Percentiles rank a stretch among this genome's conserved stretches.
Conservation (phyloP, 2,329 filamentous ascomycete genomes). For the Colletotrichum horii region DNA sequence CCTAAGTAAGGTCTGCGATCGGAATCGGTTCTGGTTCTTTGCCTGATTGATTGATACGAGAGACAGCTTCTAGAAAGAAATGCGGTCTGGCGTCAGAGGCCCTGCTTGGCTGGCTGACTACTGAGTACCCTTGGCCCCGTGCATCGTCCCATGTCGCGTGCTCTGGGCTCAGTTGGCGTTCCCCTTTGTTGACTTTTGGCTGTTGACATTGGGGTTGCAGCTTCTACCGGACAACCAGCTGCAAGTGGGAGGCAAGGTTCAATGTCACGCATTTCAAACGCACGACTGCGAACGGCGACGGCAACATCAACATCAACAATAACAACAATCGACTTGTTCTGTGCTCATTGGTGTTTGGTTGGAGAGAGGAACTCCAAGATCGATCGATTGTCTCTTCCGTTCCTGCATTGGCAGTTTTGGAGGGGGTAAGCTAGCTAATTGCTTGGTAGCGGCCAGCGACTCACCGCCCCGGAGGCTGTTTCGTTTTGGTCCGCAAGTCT, state of each 20-base stretch:
- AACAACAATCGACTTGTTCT: not conserved
- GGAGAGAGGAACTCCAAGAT: not conserved
- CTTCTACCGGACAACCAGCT: constrained; percentile 15
- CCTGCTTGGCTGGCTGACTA: not conserved
- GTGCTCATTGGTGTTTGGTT: not conserved
- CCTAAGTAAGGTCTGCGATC: not conserved
- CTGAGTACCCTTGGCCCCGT: not conserved
- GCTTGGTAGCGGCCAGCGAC: not conserved
- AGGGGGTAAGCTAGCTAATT: not conserved
- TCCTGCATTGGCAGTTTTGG: not conserved
- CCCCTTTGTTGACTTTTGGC: constrained; percentile 16
- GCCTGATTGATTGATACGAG: not conserved
- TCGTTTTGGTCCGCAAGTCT: constrained; percentile 9
- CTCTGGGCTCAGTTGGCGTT: not conserved
- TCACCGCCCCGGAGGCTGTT: not conserved
- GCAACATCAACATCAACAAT: not conserved
- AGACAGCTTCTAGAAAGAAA: not conserved
- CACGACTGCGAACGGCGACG: not conserved
- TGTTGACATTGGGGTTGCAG: constrained; percentile 9
- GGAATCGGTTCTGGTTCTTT: not conserved
- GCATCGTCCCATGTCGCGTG: constrained; percentile 22
- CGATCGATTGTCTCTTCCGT: constrained; percentile 1
- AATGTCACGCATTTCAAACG: not conserved
- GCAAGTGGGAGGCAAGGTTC: not conserved
- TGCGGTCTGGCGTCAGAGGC: constrained; percentile 3